Percentiles rank a stretch among this genome's conserved stretches.
phyloP scores from a whole-genome alignment of 345 rosid genomes.

The Arabidopsis thaliana region TAIR10.1 NC_003070.9:23308501-23309000 shows the following conservation, averaged over 20 bases:
- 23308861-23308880: conserved; percentile 8
- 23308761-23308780: conserved; percentile 1
- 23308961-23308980: conserved; percentile 34
- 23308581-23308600: too few species aligned
- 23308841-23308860: conserved; percentile 15
- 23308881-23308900: conserved; percentile 31
- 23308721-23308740: neutral
- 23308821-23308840: conserved; percentile 1
- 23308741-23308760: neutral
- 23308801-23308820: conserved; percentile 23
- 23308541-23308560: too few species aligned
- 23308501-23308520: too few species aligned
- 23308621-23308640: too few species aligned
- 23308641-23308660: too few species aligned
- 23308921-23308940: conserved; percentile 41
- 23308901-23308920: conserved; percentile 45
- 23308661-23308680: too few species aligned
- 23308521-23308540: too few species aligned
- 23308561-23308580: too few species aligned
- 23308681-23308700: too few species aligned
- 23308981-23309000: conserved; percentile 16
- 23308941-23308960: conserved; percentile 38
- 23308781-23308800: neutral
- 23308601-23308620: too few species aligned
- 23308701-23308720: too few species aligned